Evolutionary conservation across 306 rosid species (phyloP), one percentile per base, ranked within the genome.

Genomic region (Vigna trinervia): DNA sequence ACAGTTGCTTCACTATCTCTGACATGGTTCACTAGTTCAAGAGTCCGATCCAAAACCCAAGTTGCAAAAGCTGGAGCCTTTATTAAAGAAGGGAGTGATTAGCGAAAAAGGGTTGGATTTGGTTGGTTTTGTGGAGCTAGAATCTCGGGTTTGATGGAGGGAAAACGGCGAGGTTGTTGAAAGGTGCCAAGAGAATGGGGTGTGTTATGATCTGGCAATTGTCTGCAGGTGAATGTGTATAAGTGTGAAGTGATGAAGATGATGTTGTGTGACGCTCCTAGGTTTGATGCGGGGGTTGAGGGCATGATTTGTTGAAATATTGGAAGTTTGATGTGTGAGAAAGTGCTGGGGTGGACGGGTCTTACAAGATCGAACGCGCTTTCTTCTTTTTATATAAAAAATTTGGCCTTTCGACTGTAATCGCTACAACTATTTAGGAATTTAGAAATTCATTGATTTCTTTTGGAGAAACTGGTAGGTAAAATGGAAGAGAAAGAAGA

Each of bases 1-100:
- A 76, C 59, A 89, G 86, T 71, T 85, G 86, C 83, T 93, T 93
- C 84, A 91, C 90, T 72, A 81, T 81, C 65, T 92, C 97, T 72
- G 91, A 90, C 96, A 88, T 45, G 1, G 5, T 89, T 38, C 3
- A 61, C n/a, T 41, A 59, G 75, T 63, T 50, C 6, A 13, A 39
- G 69, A 34, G 39, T 2, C 69, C 79, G 89, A 84, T 86, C 76
- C 74, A 69, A 23, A 34, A 14, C 34, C 57, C 36, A 54, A 23
- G 17, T 6, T 69, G 38, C 6, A 3, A 63, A 63, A 63, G 4
- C 1, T 19, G 10, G 32, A 38, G 34, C 20, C 51, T 66, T 43
- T 64, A 19, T 56, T 45, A 30, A 17, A 45, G 22, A 8, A 17
- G 13, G 30, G 38, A 66, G 70, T 61, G 64, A 36, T 69, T 36